phyloP scores from a whole-genome alignment of 495 filamentous ascomycete genomes.

The Tuber calosporum region DNA sequence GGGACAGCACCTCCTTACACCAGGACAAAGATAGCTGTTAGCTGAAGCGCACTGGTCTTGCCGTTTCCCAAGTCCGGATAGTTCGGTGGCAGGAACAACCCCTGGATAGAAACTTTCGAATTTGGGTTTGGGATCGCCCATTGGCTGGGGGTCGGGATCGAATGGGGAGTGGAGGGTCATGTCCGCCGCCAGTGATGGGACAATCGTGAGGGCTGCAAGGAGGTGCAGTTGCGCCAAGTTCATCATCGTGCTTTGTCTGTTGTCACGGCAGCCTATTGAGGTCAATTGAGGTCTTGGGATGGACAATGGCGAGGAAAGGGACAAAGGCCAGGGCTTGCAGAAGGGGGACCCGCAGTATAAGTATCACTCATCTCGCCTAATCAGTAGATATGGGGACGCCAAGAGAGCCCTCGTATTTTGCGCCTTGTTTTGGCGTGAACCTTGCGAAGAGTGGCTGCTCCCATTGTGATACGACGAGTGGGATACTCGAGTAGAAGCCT shows the following conservation, averaged over 20 bases:
- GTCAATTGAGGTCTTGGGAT: not conserved
- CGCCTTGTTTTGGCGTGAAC: not conserved
- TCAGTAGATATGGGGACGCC: not conserved
- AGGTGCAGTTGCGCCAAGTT: not conserved
- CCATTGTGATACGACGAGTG: not conserved
- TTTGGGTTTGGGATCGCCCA: not conserved
- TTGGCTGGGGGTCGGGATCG: not conserved
- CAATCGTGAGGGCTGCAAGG: not conserved
- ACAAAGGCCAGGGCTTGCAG: not conserved
- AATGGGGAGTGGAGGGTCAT: not conserved
- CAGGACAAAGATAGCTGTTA: not conserved
- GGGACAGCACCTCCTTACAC: not conserved
- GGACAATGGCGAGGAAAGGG: not conserved
- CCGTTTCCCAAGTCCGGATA: constrained; percentile 1
- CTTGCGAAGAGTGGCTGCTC: not conserved
- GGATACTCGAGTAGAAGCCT: not conserved
- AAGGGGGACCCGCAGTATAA: not conserved
- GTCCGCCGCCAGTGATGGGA: not conserved
- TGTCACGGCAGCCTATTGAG: not conserved
- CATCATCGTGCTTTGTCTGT: not conserved
- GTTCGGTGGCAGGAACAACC: not conserved
- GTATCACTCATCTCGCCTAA: not conserved
- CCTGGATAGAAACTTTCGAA: not conserved
- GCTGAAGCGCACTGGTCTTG: not conserved
- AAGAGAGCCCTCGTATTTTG: not conserved